Conservation (phyloP, 176 grass and related monocot genomes). For the Saccharum spontaneum region DNA sequence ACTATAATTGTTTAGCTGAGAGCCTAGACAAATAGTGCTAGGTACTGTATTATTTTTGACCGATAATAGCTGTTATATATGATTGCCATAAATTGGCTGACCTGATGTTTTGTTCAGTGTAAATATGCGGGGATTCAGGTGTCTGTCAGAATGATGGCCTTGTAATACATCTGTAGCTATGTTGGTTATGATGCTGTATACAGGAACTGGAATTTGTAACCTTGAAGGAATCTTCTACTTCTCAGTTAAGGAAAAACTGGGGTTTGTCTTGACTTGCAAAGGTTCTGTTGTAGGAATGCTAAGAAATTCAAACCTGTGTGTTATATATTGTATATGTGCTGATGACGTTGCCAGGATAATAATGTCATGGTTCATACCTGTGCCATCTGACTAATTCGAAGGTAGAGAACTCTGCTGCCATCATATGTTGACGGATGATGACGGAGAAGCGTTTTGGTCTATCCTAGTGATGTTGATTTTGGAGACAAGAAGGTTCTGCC, state of each 20-base stretch:
- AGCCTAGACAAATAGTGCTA: conserved; percentile 29
- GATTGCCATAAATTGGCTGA: background rate
- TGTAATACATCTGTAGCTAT: conserved; percentile 1
- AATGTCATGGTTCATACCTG: no score
- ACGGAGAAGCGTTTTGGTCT: no score
- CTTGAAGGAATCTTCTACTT: background rate
- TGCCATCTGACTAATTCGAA: no score
- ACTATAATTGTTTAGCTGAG: conserved; percentile 22
- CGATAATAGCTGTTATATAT: background rate
- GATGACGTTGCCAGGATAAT: no score
- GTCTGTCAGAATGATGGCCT: conserved; percentile 14
- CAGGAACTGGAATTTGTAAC: background rate
- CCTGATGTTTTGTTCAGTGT: conserved; percentile 14
- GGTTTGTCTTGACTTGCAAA: background rate
- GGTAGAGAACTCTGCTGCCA: no score
- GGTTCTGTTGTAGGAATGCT: background rate
- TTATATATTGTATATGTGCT: no score
- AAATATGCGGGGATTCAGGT: conserved; percentile 19
- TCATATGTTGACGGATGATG: no score
- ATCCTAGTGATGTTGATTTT: no score
- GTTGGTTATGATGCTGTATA: background rate
- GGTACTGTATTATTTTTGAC: conserved; percentile 13
- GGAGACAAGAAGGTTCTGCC: no score
- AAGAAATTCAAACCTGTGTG: background rate
- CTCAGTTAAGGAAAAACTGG: background rate